Base-by-base conservation (phyloP, 371 early-diverging fungal genomes). In the Capillidium rhysosporum region DNA sequence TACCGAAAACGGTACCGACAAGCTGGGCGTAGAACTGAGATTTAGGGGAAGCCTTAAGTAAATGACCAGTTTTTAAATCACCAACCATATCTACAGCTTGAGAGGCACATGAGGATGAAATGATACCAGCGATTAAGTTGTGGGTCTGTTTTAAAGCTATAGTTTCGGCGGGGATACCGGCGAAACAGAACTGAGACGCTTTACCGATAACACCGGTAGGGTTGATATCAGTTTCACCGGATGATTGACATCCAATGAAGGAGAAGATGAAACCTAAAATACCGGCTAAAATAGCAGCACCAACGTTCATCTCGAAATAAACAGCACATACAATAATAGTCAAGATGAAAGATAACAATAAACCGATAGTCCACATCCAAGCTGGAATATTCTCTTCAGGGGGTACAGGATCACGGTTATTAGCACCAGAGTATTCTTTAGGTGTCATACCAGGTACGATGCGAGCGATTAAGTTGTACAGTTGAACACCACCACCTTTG, bases 11-110 rank as follows among this genome's bases (percentile, higher is more conserved):
- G 10, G 76, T 70, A n/a, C 78, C 80, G 8, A 77, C 67, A 16
- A 72, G 64, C 55, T 80, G 80, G 52, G 76, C 76, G 57, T 64
- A 66, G 66, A 80, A 73, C 62, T 74, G 76, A 51, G 80, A 71
- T n/a, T 73, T 67, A 29, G 80, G 80, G 23, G 75, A 75, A 24
- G 76, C 80, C 41, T 74, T 74, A 9, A 77, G 62, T 12, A 79
- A 45, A 49, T 77, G 77, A 60, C 76, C 80, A 4, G 77, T 74
- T 64, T 77, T 77, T 23, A 77, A 60, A 67, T 78, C 78, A 56
- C 75, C 70, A 16, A 80, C 73, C 76, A 80, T 75, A 56, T 78
- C 78, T 34, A 77, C 78, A 54, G 77, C 64, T 56, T 80, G 80
- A 46, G 70, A 59, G 41, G 76, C 71, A 62, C 73, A 70, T 8